Evolutionary conservation across 2,329 filamentous ascomycete species (phyloP).

Genomic region (Xylariaceae sp.): DNA sequence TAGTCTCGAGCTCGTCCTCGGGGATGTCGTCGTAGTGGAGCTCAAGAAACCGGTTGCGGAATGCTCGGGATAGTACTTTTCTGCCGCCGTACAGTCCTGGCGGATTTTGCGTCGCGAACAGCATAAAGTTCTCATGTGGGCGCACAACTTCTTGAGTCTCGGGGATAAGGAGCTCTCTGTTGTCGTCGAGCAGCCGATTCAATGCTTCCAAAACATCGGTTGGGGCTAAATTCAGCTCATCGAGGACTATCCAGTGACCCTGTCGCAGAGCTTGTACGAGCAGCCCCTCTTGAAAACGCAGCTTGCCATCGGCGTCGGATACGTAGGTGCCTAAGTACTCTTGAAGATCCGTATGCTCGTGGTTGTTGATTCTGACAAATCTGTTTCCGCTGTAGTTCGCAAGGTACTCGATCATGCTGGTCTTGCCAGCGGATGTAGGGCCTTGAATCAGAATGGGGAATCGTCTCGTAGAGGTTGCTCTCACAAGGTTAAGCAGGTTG

Average conservation of each 20-base stretch:
- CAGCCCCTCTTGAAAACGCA: slow-evolving; percentile 88
- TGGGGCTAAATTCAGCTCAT: slow-evolving; percentile 93
- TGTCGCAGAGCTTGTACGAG: slow-evolving; percentile 86
- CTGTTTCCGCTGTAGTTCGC: slow-evolving; percentile 95
- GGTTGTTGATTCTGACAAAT: slow-evolving; percentile 98
- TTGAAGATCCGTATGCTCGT: slow-evolving; percentile 96
- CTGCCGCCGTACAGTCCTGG: slow-evolving; percentile 91
- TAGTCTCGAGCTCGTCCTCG: slow-evolving; percentile 85
- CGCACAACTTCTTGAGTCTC: slow-evolving; percentile 92
- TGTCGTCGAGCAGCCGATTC: slow-evolving; percentile 92
- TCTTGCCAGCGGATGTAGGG: slow-evolving; percentile 95
- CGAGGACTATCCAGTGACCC: slow-evolving; percentile 95
- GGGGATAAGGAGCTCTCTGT: slow-evolving; percentile 87
- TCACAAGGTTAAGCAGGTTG: slow-evolving; percentile 88
- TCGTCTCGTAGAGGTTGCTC: slow-evolving; percentile 82
- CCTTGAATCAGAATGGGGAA: slow-evolving; percentile 96
- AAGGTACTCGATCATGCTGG: slow-evolving; percentile 98
- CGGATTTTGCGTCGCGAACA: slow-evolving; percentile 97
- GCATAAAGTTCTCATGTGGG: slow-evolving; percentile 91
- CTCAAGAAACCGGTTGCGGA: slow-evolving; percentile 94
- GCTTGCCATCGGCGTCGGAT: slow-evolving; percentile 73
- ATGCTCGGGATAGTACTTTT: slow-evolving; percentile 87
- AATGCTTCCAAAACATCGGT: slow-evolving; percentile 95
- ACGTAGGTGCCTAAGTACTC: slow-evolving; percentile 96
- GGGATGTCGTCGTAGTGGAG: slow-evolving; percentile 98